Base-by-base conservation (phyloP, 768 basidiomycete genomes). In the Boletus rufocinnamomeus region DNA sequence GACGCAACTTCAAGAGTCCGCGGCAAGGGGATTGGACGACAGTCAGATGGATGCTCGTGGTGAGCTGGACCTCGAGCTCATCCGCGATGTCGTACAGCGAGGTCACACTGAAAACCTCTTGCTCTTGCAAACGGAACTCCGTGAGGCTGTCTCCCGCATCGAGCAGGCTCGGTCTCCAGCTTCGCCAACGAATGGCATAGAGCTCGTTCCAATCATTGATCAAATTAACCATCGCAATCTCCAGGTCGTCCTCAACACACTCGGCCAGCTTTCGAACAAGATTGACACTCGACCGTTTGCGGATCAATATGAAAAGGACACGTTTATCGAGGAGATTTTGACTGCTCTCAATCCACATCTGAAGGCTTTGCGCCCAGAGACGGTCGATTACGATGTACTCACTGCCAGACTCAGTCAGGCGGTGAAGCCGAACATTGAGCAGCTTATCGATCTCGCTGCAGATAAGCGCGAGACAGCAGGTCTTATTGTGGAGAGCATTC, bases 381-480 rank as follows among this genome's bases (percentile, higher is more conserved):
- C 84, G 14, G 78, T 94, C 49, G 91, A 94, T 67, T 91, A 93
- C 65, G 89, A 92, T 37, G 78, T 81, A 62, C 76, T 94, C 57
- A 94, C 92, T 2, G 78, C 77, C 46, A 84, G 84, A 64, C 83
- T 94, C 17, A 81, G 88, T 25, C 89, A 94, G 71, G 89, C 92
- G 0, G 92, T 94, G 67, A 93, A 93, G 65, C 92, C 92, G 8
- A 88, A 93, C 62, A 92, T 94, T 27, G 84, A 90, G 2, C 91
- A 94, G 63, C 84, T 94, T 58, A 94, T 94, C 60, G 92, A 94
- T 68, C 81, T 94, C 50, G 87, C 92, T 28, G 91, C 89, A 0
- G 92, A 94, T 70, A 94, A 94, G 70, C 82, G 89, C 37, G 92
- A 94, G 73, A 94, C 92, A 4, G 92, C 92, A 4, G 80, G 82